Evolutionary conservation across 805 yeast genomes (phyloP), one percentile per base, ranked within the genome.

Genomic region (Yamadazyma takamatsuzukensis): DNA sequence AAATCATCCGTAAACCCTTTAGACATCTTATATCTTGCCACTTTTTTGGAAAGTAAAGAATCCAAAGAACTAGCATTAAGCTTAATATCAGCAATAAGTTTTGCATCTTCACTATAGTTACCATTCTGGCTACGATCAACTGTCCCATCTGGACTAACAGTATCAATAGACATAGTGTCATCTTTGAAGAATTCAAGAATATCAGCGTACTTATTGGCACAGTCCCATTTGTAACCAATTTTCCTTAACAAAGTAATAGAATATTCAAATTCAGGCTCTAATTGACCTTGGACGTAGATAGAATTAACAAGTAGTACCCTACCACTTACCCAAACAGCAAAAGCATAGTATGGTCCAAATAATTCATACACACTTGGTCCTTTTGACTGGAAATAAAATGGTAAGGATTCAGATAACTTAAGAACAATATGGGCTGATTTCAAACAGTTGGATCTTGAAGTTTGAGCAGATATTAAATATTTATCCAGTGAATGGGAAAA

Each of bases 271-370:
- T 42, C 44, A 7, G 30, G 36, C 17, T 26, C 38, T 21, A 41
- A 21, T 26, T 40, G 40, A 5, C 33, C 37, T 16, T 30, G 15
- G 11, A 26, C 29, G 21, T 33, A 19, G 10, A 44, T 33, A 10
- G 41, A 29, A 25, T 42, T 25, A 7, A 44, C 50, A 19, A 45
- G 29, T 4, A 44, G 19, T 2, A 45, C 39, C 30, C 50, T 34
- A 2, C 43, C 46, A 33, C 41, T 30, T 3, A 45, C 48, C 50
- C 50, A 45, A 9, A 45, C 27, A 5, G 43, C 27, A 33, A 45
- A 45, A 2, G 48, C 43, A 34, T 44, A 45, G 22, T 41, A 40
- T 2, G 50, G 50, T 2, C 50, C 50, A 21, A 43, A 33, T 4
- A 38, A 11, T 24, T 32, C 40, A 23, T 40, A 40, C 4, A 44